Percentiles rank a stretch among this genome's conserved stretches.
phyloP scores from a whole-genome alignment of 2,329 filamentous ascomycete species.

The Curvularia sp. region DNA sequence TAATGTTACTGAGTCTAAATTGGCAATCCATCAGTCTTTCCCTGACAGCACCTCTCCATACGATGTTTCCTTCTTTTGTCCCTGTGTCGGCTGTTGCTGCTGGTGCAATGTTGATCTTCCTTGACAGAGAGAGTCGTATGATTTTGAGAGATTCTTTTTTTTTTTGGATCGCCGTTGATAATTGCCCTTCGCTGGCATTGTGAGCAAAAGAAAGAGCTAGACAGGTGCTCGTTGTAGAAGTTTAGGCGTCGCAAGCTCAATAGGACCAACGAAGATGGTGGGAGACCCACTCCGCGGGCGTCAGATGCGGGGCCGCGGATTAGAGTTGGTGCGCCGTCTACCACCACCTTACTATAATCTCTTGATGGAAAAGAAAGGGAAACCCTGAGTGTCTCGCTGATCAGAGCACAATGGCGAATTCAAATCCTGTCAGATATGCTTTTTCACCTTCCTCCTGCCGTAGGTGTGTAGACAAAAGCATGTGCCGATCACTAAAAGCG shows the following conservation, averaged over 20 bases:
- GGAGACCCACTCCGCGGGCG: background rate
- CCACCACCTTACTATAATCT: background rate
- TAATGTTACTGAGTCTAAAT: background rate
- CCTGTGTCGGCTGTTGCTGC: background rate
- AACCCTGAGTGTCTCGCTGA: background rate
- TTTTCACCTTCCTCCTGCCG: background rate
- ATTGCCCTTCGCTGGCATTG: background rate
- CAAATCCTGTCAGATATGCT: background rate
- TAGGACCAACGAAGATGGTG: background rate
- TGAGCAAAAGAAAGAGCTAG: background rate
- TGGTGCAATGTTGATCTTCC: background rate
- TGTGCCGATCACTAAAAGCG: background rate
- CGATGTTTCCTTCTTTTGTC: background rate
- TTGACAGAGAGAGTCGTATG: background rate
- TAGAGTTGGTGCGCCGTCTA: background rate
- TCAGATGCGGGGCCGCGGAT: conserved; percentile 1
- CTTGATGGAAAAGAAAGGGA: background rate
- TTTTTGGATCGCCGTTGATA: conserved; percentile 1
- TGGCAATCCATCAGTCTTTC: background rate
- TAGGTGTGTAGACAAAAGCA: background rate
- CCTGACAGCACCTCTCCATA: background rate
- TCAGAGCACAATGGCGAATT: background rate
- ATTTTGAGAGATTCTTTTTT: background rate
- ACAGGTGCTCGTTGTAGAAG: background rate
- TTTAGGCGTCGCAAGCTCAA: background rate